Conservation (phyloP, 345 rosid genomes). For the Excoecaria agallocha region DNA sequence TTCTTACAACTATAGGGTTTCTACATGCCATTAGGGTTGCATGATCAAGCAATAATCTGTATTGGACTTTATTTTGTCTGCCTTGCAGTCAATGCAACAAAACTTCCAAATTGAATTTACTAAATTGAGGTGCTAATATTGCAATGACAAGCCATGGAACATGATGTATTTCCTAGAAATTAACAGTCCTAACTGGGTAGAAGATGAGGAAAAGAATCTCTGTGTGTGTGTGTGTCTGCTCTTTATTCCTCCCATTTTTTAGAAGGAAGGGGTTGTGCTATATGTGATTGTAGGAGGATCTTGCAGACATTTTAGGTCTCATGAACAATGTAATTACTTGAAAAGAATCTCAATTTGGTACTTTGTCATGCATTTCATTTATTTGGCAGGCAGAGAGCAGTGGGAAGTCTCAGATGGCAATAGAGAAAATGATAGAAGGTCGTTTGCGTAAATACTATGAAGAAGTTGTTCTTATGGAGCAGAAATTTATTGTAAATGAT, state of each 20-base stretch:
- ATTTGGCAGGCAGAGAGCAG: constrained; percentile 78
- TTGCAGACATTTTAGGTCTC: background rate
- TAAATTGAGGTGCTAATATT: background rate
- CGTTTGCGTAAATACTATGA: constrained; percentile 89
- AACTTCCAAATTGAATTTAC: background rate
- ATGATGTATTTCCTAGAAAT: constrained; percentile 8
- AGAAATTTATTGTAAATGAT: constrained; percentile 80
- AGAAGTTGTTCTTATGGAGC: constrained; percentile 89
- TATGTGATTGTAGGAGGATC: background rate
- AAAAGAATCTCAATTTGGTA: too few relatives aligned
- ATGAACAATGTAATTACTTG: background rate
- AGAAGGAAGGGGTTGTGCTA: background rate
- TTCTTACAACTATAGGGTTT: background rate
- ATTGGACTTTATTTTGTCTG: background rate
- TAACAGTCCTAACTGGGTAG: too few relatives aligned
- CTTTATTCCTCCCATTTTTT: background rate
- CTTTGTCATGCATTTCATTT: constrained; percentile 3
- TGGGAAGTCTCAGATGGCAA: constrained; percentile 70
- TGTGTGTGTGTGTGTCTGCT: too few relatives aligned
- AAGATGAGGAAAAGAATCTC: too few relatives aligned
- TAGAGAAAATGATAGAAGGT: constrained; percentile 97
- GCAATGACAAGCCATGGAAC: background rate
- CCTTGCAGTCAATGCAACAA: background rate
- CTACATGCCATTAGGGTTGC: background rate
- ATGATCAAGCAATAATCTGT: background rate